These are phyloP conservation scores for Soucietia sequanensis DNA, from an alignment of 805 yeast species.

Conservation along the genomic window DNA sequence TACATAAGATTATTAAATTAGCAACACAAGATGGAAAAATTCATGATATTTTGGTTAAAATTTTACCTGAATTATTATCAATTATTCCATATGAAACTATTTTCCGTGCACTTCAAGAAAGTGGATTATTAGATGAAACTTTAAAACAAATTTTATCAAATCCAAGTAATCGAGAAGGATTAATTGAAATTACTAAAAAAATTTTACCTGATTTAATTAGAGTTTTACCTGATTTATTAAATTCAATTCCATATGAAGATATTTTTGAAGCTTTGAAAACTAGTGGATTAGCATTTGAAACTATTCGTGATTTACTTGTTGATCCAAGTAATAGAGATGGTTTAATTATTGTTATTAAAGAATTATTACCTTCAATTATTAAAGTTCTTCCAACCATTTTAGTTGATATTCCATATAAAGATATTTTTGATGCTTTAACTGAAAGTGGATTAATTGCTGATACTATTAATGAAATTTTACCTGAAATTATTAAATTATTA, in stretches of 20 bases:
- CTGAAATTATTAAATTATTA: constrained; percentile 22
- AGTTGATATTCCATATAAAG: constrained; percentile 31
- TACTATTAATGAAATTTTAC: constrained; percentile 23
- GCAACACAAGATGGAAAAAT: constrained; percentile 13
- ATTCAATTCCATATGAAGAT: constrained; percentile 31
- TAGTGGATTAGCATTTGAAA: constrained; percentile 30
- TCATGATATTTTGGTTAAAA: constrained; percentile 18
- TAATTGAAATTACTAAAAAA: too few species aligned
- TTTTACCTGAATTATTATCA: too few species aligned
- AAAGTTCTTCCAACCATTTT: too few species aligned
- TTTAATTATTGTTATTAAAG: constrained; percentile 19
- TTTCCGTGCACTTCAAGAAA: constrained; percentile 25
- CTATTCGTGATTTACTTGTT: constrained; percentile 21
- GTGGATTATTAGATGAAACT: constrained; percentile 30
- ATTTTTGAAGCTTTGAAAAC: constrained; percentile 27
- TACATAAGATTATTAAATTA: constrained; percentile 1
- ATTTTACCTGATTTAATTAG: too few species aligned
- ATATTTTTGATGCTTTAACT: constrained; percentile 27
- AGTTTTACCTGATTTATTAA: too few species aligned
- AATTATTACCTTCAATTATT: constrained; percentile 11
- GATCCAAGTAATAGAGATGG: constrained; percentile 30
- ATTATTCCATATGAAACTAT: constrained; percentile 31
- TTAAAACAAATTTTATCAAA: constrained; percentile 25
- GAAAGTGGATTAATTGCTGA: constrained; percentile 31
- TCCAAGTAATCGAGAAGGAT: constrained; percentile 25